Evolutionary conservation across 2,329 filamentous ascomycete genomes (phyloP), one percentile per base, ranked within the genome.

Genomic region (Calonectria pteridis): DNA sequence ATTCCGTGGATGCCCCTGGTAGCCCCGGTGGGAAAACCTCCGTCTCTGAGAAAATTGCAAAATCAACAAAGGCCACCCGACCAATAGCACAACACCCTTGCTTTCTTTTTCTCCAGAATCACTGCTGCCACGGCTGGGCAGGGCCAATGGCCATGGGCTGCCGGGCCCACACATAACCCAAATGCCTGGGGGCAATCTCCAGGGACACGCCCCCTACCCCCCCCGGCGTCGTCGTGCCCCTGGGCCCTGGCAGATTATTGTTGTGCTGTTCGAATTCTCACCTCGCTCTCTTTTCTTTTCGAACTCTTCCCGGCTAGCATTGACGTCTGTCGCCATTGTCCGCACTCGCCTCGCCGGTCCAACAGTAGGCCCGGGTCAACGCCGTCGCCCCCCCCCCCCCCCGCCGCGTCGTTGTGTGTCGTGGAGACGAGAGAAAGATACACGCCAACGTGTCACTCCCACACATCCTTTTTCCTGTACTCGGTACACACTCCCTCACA

Each of bases 41-140:
- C 72, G 67, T 63, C 68, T 20, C 29, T 46, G 31, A 69, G 53
- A 68, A 63, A 65, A 55, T 46, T 66, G 62, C 50, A 62, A 46
- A 69, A 49, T 64, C 65, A 63, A 71, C 59, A 69, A 59, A 20
- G 63, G 18, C 51, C 49, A n/a, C 67, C 67, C 65, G 69, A 72
- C 78, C 78, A 79, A 79, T 79, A 69, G 78, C 53, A 80, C 76
- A 79, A 79, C 77, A 79, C 78, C 66, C 58, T 73, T 73, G 77
- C 75, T 79, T 79, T 80, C 77, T 78, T 78, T 77, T 78, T 77
- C 73, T 76, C 73, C 69, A 29, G 62, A 66, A 76, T 78, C 71
- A 26, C 70, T 75, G 76, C 40, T 35, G 64, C 50, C n/a, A 33
- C 29, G 29, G 50, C 28, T 37, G 31, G 31, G 33, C 53, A 20